Conservation (phyloP, 805 yeast species). For the Candida qinlingensis region DNA sequence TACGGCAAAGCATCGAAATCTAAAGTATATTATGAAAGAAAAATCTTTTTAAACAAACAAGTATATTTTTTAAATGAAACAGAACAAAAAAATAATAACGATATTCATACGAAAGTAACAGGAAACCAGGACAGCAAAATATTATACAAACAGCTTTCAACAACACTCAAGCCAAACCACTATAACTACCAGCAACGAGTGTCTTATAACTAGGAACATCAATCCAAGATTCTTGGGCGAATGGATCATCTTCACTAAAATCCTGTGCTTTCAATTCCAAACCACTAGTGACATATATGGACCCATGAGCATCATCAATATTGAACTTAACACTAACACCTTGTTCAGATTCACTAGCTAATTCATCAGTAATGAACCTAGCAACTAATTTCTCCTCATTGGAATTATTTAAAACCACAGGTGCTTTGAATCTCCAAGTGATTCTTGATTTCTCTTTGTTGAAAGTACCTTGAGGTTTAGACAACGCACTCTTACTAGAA, state of each 20-base stretch:
- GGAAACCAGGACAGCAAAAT: neutral
- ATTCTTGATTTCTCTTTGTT: conserved; percentile 81
- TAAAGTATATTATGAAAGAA: no score
- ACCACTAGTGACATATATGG: conserved; percentile 37
- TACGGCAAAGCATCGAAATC: no score
- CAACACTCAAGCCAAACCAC: conserved; percentile 21
- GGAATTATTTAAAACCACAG: conserved; percentile 30
- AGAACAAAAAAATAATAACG: neutral
- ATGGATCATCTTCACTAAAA: conserved; percentile 33
- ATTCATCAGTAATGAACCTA: conserved; percentile 72
- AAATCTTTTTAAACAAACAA: no score
- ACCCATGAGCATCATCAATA: conserved; percentile 39
- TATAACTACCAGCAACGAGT: conserved; percentile 33
- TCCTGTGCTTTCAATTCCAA: conserved; percentile 35
- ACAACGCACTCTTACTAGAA: conserved; percentile 68
- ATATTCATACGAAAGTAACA: neutral
- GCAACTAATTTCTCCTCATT: conserved; percentile 73
- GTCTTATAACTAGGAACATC: conserved; percentile 29
- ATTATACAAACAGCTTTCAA: neutral
- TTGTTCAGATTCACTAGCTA: conserved; percentile 63
- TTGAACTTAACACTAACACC: conserved; percentile 71
- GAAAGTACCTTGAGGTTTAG: conserved; percentile 90
- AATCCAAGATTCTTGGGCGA: conserved; percentile 32
- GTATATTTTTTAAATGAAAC: neutral
- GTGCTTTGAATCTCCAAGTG: conserved; percentile 67